Evolutionary conservation across 352 stramenopile species (phyloP).

Genomic region (Discostella stelligera): DNA sequence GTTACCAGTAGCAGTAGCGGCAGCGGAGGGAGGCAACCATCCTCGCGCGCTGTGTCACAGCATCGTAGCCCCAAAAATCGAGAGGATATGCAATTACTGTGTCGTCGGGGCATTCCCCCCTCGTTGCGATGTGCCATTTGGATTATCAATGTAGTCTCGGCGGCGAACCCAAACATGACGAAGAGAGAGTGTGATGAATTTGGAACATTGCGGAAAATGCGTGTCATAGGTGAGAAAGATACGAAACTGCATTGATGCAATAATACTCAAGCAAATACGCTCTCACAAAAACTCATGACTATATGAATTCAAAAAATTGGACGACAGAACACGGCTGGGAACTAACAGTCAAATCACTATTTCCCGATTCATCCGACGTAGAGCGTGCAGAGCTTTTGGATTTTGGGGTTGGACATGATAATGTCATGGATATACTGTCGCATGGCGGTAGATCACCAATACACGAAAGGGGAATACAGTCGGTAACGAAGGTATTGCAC

Average conservation of each 20-base stretch:
- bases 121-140: constrained; percentile 28
- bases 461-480: constrained; percentile 29
- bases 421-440: constrained; percentile 45
- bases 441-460: constrained; percentile 22
- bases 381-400: constrained; percentile 39
- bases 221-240: constrained; percentile 28
- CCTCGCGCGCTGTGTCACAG: neutral
- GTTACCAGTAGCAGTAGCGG: neutral
- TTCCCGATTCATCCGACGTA: constrained; percentile 37
- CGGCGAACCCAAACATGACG: constrained; percentile 21
- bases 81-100: constrained; percentile 30
- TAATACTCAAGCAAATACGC: neutral
- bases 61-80: neutral
- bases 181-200: constrained; percentile 35
- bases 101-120: constrained; percentile 37
- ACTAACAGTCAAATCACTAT: constrained; percentile 41
- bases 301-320: neutral
- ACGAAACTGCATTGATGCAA: neutral
- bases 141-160: constrained; percentile 47
- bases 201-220: constrained; percentile 41
- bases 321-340: constrained; percentile 39
- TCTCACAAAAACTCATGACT: too few relatives aligned
- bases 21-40: neutral
- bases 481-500: constrained; percentile 38
- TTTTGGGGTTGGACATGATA: constrained; percentile 44